A percentile compares a stretch with the other conserved stretches of the same genome.
Conservation (phyloP, 2,329 filamentous ascomycete genomes). For the Diaporthe humulicola region DNA sequence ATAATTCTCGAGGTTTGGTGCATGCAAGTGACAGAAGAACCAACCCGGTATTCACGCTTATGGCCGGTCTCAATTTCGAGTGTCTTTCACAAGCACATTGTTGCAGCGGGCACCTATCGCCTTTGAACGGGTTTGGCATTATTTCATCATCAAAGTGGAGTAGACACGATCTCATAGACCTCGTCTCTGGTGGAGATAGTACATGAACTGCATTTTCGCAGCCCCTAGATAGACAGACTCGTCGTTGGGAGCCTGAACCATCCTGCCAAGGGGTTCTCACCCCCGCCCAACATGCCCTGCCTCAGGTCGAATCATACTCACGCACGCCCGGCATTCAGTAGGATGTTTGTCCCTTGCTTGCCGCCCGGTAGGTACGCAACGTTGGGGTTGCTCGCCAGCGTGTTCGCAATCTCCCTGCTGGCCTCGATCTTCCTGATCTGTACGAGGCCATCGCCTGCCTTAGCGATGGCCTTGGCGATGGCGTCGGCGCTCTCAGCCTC, state of each 20-base stretch:
- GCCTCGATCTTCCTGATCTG: constrained; percentile 98
- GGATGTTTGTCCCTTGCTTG: constrained; percentile 70
- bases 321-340: constrained; percentile 65
- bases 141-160: constrained; percentile 40
- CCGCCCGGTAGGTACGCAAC: constrained; percentile 93
- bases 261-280: neutral
- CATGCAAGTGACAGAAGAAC: neutral
- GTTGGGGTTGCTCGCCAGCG: constrained; percentile 90
- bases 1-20: neutral
- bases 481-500: constrained; percentile 97
- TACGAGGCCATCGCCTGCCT: constrained; percentile 92
- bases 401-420: constrained; percentile 93
- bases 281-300: neutral
- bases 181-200: constrained; percentile 30
- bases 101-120: no score
- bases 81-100: neutral
- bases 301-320: constrained; percentile 43
- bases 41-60: neutral
- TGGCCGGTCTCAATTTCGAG: neutral
- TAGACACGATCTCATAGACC: constrained; percentile 28
- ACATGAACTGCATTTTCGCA: constrained; percentile 30
- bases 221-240: constrained; percentile 17
- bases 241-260: neutral
- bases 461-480: constrained; percentile 93
- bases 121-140: constrained; percentile 19